Conservation (phyloP, 2,329 filamentous ascomycete species). For the Colletotrichum simmondsii region DNA sequence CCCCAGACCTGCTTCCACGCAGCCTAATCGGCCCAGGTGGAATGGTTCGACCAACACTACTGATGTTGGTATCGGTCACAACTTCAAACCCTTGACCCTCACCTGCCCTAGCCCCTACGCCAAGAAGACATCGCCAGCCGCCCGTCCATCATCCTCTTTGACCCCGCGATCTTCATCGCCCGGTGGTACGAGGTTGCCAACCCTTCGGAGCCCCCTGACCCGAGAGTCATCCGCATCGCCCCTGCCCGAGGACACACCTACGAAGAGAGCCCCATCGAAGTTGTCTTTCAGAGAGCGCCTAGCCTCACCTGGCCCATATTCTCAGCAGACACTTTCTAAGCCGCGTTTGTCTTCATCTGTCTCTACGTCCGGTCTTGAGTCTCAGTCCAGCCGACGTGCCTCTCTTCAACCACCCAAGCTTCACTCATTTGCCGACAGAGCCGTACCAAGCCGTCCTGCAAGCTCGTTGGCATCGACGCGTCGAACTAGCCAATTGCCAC, state of each 20-base stretch:
- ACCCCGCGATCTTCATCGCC: constrained; percentile 49
- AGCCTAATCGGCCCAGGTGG: constrained; percentile 76
- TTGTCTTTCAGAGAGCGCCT: constrained; percentile 66
- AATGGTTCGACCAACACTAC: constrained; percentile 73
- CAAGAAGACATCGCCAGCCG: constrained; percentile 53
- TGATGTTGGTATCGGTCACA: constrained; percentile 74
- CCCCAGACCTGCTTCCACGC: constrained; percentile 57
- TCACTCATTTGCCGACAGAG: constrained; percentile 42
- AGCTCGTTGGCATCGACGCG: constrained; percentile 66
- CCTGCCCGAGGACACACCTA: constrained; percentile 56
- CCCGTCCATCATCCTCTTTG: constrained; percentile 55
- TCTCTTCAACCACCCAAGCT: constrained; percentile 62
- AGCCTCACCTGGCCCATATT: constrained; percentile 59
- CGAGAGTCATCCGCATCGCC: constrained; percentile 62
- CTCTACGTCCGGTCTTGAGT: constrained; percentile 53
- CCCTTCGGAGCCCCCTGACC: constrained; percentile 57
- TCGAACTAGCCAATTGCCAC: constrained; percentile 65
- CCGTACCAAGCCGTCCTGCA: constrained; percentile 57
- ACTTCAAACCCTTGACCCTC: constrained; percentile 71
- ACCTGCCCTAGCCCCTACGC: constrained; percentile 70
- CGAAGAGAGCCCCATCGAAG: constrained; percentile 54
- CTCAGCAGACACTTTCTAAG: constrained; percentile 57
- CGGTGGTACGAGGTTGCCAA: constrained; percentile 59
- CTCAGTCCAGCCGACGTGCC: constrained; percentile 55
- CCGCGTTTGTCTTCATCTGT: constrained; percentile 55